Percentiles rank a stretch among this genome's conserved stretches.
Evolutionary conservation across 2,329 filamentous ascomycete genomes (phyloP).

Genomic region (Ophidiomyces ophidiicola): DNA sequence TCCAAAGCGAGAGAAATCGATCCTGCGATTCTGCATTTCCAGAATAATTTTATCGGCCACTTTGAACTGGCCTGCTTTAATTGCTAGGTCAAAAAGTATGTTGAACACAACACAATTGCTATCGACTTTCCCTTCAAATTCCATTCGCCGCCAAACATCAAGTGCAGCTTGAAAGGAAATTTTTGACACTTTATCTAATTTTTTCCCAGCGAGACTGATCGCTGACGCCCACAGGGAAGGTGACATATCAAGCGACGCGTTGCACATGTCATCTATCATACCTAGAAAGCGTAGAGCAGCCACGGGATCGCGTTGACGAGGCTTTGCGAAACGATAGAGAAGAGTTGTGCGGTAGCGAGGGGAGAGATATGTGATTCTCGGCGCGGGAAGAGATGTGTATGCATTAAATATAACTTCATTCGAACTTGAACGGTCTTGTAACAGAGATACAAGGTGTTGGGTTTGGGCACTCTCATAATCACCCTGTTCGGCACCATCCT

Average conservation of each 20-base stretch:
- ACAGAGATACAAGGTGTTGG: slow-evolving; percentile 30
- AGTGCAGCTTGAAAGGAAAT: slow-evolving; percentile 57
- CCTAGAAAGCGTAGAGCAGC: slow-evolving; percentile 70
- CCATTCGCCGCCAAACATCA: slow-evolving; percentile 81
- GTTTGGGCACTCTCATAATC: slow-evolving; percentile 27
- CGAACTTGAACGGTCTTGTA: slow-evolving; percentile 34
- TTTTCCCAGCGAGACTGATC: slow-evolving; percentile 64
- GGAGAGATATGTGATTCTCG: slow-evolving; percentile 42
- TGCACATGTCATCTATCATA: slow-evolving; percentile 70
- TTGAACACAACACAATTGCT: slow-evolving; percentile 79
- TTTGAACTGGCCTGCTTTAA: slow-evolving; percentile 70
- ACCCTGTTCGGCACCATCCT: slow-evolving; percentile 13
- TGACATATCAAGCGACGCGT: slow-evolving; percentile 55
- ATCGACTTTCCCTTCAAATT: slow-evolving; percentile 52
- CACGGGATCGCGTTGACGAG: slow-evolving; percentile 26
- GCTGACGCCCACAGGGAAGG: slow-evolving; percentile 70
- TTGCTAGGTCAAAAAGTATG: slow-evolving; percentile 77
- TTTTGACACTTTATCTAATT: slow-evolving; percentile 47
- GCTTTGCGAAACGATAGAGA: slow-evolving; percentile 54
- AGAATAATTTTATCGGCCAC: slow-evolving; percentile 74
- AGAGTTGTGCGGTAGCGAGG: slow-evolving; percentile 47
- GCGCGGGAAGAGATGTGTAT: slow-evolving; percentile 43
- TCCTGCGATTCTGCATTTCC: slow-evolving; percentile 61
- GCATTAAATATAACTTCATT: slow-evolving; percentile 41
- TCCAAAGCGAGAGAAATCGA: slow-evolving; percentile 64